Base-by-base conservation (phyloP, 176 grass and related monocot species). In the Luzula sylvatica region DNA sequence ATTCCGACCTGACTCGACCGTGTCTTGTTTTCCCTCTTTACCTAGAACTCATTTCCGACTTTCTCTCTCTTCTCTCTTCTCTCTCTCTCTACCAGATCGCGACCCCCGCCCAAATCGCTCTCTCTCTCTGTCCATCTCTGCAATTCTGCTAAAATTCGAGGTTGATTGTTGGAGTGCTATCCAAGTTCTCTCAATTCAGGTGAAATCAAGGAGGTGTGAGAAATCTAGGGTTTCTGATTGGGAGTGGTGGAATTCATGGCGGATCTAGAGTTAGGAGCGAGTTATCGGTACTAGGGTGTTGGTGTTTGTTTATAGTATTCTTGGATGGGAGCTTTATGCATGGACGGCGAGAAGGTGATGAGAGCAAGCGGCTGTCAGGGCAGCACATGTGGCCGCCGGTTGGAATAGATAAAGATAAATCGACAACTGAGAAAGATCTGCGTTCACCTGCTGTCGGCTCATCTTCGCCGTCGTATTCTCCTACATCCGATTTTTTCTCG, bases 311-410 rank as follows among this genome's bases (percentile, higher is more conserved):
- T 46, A 60, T 72, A 76, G 63, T 76, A 57, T 72, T 66, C 48
- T 68, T 66, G 80, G 73, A 78, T 84, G 60, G 76, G 83, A 84
- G 89, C 83, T 64, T 75, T 88, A 95, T 95, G 89, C 80, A 78
- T 95, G 83, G 72, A 71, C 50, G 78, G 74, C 53, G 76, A 67
- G 61, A 82, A 79, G 78, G 84, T 77, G 68, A 70, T 55, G 32
- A 65, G 40, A 75, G 57, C 57, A 29, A 66, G 53, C 47, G 56
- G 61, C 79, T 72, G 54, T 79, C 62, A 65, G 70, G 79, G 43
- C 80, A 74, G 83, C 79, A 78, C 83, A 95, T 95, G 89, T 81
- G 83, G 83, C 63, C 86, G 30, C 70, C 70, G n/a, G 56, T 74
- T 67, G 73, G 68, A 59, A 50, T 79, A 78, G 89, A 78, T 75